Evolutionary conservation across 148 eudicot genomes (phyloP).

Genomic region (Persicaria maculosa): DNA sequence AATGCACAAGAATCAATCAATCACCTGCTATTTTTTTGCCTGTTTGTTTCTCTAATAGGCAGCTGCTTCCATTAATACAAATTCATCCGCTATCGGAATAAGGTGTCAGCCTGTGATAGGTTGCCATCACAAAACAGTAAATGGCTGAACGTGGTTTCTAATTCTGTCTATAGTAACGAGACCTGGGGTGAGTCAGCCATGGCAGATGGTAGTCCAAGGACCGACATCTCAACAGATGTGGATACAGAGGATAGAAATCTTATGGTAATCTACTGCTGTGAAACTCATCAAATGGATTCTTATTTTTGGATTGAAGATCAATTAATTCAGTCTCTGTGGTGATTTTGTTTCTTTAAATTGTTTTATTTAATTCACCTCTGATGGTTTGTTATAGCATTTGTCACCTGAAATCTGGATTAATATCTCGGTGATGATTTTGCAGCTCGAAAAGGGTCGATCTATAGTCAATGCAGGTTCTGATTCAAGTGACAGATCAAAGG

Average conservation of each 20-base stretch:
- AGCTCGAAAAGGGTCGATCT: conserved; percentile 28
- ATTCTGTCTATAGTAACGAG: background rate
- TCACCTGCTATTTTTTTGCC: background rate
- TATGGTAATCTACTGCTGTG: conserved; percentile 25
- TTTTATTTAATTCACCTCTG: background rate
- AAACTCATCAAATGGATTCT: background rate
- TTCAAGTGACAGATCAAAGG: conserved; percentile 53
- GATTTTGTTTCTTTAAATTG: background rate
- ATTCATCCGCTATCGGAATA: background rate
- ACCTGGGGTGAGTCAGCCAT: conserved; percentile 19
- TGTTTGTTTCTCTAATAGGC: background rate
- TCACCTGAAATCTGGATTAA: conserved; percentile 8
- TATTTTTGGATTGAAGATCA: background rate
- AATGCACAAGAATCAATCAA: no score
- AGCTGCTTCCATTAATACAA: background rate
- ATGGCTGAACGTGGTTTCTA: conserved; percentile 8
- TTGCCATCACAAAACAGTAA: conserved; percentile 4
- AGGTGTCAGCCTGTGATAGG: background rate
- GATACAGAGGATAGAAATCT: conserved; percentile 44
- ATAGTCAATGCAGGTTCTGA: conserved; percentile 34
- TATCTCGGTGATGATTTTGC: conserved; percentile 15
- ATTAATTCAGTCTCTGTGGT: background rate
- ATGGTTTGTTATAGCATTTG: background rate
- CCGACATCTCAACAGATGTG: conserved; percentile 47
- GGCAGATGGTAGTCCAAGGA: conserved; percentile 47